These are phyloP conservation scores for Tulasnella sp. DNA, from an alignment of 768 basidiomycete genomes.

Conservation along the genomic window DNA sequence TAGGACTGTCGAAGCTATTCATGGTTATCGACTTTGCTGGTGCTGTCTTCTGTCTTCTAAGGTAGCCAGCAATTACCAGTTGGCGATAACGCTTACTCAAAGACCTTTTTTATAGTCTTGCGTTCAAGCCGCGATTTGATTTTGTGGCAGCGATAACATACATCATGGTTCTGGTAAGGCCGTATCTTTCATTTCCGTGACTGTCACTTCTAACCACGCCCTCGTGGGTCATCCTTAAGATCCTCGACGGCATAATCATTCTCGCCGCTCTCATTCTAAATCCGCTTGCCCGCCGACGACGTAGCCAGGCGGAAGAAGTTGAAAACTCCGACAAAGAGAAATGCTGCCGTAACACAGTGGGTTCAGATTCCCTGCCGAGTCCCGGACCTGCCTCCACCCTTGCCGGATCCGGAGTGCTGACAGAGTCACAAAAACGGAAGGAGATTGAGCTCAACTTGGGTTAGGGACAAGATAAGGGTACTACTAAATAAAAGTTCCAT, in stretches of 20 bases:
- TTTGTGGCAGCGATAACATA: slow-evolving; percentile 55
- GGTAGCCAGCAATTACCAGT: slow-evolving; percentile 25
- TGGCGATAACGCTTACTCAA: neutral
- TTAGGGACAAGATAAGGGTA: neutral
- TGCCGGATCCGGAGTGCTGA: neutral
- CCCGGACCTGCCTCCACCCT: neutral
- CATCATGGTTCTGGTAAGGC: slow-evolving; percentile 50
- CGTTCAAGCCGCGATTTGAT: slow-evolving; percentile 57
- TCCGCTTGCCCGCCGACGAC: slow-evolving; percentile 10
- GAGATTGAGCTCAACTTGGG: neutral
- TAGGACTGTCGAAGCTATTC: slow-evolving; percentile 60
- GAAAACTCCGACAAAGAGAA: neutral
- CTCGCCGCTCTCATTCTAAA: slow-evolving; percentile 17
- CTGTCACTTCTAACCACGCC: neutral
- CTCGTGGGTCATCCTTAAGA: neutral
- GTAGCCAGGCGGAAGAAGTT: neutral
- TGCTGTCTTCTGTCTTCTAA: slow-evolving; percentile 60
- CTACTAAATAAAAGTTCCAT: neutral
- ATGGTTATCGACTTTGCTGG: slow-evolving; percentile 63
- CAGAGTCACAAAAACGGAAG: neutral
- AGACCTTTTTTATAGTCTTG: slow-evolving; percentile 33
- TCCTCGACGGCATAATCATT: slow-evolving; percentile 21
- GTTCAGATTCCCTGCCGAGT: neutral
- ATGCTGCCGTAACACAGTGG: neutral
- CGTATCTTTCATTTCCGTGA: neutral